phyloP scores from a whole-genome alignment of 331 rosid species.

The Malus hybrid region DNA sequence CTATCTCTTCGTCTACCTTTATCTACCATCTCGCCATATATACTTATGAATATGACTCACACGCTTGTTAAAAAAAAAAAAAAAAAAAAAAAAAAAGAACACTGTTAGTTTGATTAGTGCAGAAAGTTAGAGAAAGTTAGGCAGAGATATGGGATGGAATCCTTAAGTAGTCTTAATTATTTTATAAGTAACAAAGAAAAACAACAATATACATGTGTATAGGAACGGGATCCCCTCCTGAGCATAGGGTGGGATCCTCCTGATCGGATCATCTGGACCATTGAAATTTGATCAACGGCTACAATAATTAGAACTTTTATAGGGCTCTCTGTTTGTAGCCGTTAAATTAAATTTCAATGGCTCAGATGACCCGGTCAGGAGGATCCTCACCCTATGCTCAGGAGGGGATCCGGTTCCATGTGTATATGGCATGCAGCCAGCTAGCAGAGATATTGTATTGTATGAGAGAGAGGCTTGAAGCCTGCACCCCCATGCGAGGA shows the following conservation, averaged over 20 bases:
- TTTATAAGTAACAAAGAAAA: background rate
- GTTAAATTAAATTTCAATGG: too few species aligned
- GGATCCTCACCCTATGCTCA: too few species aligned
- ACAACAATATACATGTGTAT: too few species aligned
- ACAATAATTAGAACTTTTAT: too few species aligned
- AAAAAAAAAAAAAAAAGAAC: too few species aligned
- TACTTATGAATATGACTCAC: background rate
- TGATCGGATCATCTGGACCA: too few species aligned
- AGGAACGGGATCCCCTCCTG: too few species aligned
- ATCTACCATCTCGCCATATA: background rate
- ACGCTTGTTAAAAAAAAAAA: background rate
- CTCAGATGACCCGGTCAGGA: too few species aligned
- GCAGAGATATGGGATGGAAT: background rate
- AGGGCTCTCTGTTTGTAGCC: too few species aligned
- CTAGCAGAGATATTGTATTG: background rate
- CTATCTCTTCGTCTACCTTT: background rate
- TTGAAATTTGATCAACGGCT: too few species aligned
- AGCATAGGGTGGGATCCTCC: too few species aligned
- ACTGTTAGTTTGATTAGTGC: background rate
- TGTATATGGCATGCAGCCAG: background rate
- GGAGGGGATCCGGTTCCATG: too few species aligned
- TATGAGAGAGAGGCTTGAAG: slow-evolving; percentile 26
- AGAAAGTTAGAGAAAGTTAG: background rate
- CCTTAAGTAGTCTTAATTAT: background rate
- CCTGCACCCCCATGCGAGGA: slow-evolving; percentile 60